Conservation (phyloP, 768 basidiomycete genomes). For the Lyophyllum shimeji region DNA sequence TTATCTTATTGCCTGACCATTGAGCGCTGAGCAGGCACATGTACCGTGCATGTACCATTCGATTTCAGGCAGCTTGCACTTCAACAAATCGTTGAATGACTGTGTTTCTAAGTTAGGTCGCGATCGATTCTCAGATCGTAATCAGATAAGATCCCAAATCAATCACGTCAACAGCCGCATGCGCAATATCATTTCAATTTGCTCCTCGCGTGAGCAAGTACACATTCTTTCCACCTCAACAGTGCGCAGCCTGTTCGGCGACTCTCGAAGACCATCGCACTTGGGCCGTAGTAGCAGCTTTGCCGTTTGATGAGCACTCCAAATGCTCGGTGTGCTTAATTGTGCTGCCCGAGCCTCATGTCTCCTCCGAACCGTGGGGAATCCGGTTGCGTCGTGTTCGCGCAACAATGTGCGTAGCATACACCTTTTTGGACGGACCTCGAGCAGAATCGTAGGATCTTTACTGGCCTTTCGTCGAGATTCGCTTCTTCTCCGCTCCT, state of each 20-base stretch:
- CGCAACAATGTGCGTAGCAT: conserved; percentile 3
- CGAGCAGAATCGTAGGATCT: not conserved
- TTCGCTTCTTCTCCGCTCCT: not conserved
- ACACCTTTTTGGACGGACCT: conserved; percentile 1
- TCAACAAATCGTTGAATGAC: no score
- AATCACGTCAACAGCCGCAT: not conserved
- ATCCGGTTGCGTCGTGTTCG: not conserved
- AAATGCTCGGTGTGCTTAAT: conserved; percentile 5
- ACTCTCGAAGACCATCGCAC: not conserved
- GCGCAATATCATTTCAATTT: not conserved
- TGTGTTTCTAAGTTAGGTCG: no score
- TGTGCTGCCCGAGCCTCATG: conserved; percentile 4
- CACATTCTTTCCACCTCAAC: not conserved
- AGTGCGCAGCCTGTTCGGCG: not conserved
- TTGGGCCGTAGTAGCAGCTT: not conserved
- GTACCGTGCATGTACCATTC: no score
- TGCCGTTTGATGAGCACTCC: not conserved
- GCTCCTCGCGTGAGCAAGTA: not conserved
- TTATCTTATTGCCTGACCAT: no score
- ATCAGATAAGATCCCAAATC: not conserved
- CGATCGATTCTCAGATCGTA: not conserved
- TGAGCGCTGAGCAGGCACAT: no score
- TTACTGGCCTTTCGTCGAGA: not conserved
- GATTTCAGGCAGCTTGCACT: no score
- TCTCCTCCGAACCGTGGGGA: not conserved